A percentile compares a stretch with the other conserved stretches of the same genome.
phyloP scores from a whole-genome alignment of 73 alveolate genomes.

The Symbiodinium pilosum region DNA sequence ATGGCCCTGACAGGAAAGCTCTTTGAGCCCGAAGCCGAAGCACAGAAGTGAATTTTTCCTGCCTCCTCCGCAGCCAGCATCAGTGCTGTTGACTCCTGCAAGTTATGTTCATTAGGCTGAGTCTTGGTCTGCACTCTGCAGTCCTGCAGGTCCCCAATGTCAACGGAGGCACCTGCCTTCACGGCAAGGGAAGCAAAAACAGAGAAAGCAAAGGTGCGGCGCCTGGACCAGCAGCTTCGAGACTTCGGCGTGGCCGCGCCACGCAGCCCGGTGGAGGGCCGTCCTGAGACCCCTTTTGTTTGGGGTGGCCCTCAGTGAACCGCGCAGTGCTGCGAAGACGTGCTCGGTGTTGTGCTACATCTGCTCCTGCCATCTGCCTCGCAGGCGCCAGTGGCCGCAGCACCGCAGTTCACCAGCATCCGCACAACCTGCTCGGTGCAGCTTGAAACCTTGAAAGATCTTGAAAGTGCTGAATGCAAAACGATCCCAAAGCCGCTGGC shows the following conservation, averaged over 20 bases:
- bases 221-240: conserved; percentile 46
- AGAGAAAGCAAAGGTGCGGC: not conserved
- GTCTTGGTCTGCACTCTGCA: not conserved
- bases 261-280: conserved; percentile 56
- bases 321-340: too few species aligned
- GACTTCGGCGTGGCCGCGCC: conserved; percentile 33
- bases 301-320: too few species aligned
- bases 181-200: too few species aligned
- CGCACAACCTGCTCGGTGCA: conserved; percentile 36
- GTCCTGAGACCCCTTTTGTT: conserved; percentile 54
- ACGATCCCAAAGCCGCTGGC: not conserved
- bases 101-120: not conserved
- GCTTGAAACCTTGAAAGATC: not conserved
- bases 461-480: not conserved
- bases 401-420: conserved; percentile 67
- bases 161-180: conserved; percentile 65
- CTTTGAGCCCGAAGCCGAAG: not conserved
- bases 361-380: conserved; percentile 39
- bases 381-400: conserved; percentile 59
- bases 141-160: conserved; percentile 50
- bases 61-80: conserved; percentile 63
- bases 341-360: too few species aligned
- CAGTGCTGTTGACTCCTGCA: conserved; percentile 49
- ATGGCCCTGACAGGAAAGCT: conserved; percentile 24
- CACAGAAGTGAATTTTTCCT: not conserved